Conservation (phyloP, 768 basidiomycete genomes). For the Tulasnella sp. region DNA sequence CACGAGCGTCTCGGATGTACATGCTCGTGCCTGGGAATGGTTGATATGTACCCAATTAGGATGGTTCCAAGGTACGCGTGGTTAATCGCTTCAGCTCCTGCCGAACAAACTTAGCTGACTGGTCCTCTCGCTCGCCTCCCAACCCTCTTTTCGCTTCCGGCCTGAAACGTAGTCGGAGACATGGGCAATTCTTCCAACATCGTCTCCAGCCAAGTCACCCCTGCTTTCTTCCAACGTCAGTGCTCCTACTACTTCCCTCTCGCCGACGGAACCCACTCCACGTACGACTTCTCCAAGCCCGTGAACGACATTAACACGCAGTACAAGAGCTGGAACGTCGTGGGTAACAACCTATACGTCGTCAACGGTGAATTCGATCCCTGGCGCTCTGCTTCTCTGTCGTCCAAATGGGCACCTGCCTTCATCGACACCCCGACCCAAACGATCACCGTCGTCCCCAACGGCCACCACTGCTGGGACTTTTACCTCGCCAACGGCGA, state of each 20-base stretch:
- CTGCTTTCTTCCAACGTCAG: not conserved
- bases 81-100: not conserved
- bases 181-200: constrained; percentile 9
- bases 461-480: constrained; percentile 22
- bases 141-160: too few species aligned
- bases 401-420: not conserved
- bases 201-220: constrained; percentile 8
- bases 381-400: constrained; percentile 24
- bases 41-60: constrained; percentile 14
- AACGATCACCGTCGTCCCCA: not conserved
- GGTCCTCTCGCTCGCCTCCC: not conserved
- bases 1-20: not conserved
- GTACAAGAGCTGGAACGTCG: constrained; percentile 26
- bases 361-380: constrained; percentile 27
- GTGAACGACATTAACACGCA: not conserved
- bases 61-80: constrained; percentile 17
- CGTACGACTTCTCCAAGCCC: not conserved
- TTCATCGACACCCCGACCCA: not conserved
- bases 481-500: not conserved
- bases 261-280: constrained; percentile 9
- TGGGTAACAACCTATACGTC: constrained; percentile 10
- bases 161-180: not conserved
- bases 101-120: not conserved
- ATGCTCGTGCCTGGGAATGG: constrained; percentile 4
- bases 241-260: constrained; percentile 23